These are phyloP conservation scores for Syncephalastrum contaminatum DNA, from an alignment of 371 early-diverging fungal genomes.

Conservation along the genomic window DNA sequence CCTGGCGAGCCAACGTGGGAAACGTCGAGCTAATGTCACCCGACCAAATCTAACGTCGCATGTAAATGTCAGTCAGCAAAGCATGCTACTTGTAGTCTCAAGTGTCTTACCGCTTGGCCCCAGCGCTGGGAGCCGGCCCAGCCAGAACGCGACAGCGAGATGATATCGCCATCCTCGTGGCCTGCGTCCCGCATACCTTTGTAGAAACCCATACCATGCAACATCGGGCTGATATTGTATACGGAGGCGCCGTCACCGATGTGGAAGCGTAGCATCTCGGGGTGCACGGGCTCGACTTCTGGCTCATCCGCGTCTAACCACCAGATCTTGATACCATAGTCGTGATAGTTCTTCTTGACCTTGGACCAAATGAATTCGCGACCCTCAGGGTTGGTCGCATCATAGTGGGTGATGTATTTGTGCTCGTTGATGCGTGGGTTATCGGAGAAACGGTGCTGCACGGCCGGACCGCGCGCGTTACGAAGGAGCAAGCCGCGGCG, in stretches of 20 bases:
- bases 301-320: conserved; percentile 17
- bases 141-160: conserved; percentile 16
- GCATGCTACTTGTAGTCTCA: no score
- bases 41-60: conserved; percentile 8
- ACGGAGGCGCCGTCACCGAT: conserved; percentile 14
- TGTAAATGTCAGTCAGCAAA: no score
- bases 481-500: conserved; percentile 14
- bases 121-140: conserved; percentile 21
- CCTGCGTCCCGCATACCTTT: conserved; percentile 12
- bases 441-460: conserved; percentile 17
- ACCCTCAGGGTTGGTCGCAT: conserved; percentile 18
- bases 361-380: conserved; percentile 19
- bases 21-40: conserved; percentile 16
- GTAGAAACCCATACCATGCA: conserved; percentile 18
- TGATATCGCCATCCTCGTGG: conserved; percentile 17
- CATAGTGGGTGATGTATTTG: conserved; percentile 18
- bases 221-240: conserved; percentile 13
- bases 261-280: conserved; percentile 19
- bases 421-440: conserved; percentile 8
- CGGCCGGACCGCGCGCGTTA: conserved; percentile 13
- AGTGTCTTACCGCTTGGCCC: conserved; percentile 8
- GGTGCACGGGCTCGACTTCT: conserved; percentile 15
- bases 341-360: conserved; percentile 16
- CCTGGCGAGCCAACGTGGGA: conserved; percentile 10
- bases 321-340: conserved; percentile 17